A percentile compares a stretch with the other conserved stretches of the same genome.
Evolutionary conservation across 306 rosid species (phyloP).

Genomic region (Malus domestica): DNA sequence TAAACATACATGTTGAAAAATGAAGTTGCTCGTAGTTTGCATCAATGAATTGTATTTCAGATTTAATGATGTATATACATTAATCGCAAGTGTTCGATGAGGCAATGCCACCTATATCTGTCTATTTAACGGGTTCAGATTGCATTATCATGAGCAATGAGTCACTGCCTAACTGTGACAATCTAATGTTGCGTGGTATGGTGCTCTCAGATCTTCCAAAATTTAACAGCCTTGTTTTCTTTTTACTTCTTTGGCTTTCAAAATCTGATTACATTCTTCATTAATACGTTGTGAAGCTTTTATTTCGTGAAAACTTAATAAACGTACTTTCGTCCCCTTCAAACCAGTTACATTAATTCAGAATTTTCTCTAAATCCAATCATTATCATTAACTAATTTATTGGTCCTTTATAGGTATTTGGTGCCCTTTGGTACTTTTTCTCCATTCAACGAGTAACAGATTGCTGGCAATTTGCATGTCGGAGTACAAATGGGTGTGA

Average conservation of each 20-base stretch:
- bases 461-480: constrained; percentile 5
- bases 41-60: background rate
- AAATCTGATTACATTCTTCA: background rate
- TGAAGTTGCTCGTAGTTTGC: background rate
- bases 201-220: background rate
- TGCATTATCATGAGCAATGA: background rate
- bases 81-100: background rate
- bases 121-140: too few relatives aligned
- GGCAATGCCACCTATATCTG: background rate
- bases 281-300: background rate
- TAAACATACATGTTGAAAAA: background rate
- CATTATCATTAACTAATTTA: background rate
- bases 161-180: background rate
- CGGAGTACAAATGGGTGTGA: background rate
- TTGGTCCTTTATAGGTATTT: background rate
- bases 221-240: background rate
- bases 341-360: background rate
- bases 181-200: background rate
- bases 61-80: background rate
- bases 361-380: background rate
- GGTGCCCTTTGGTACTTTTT: constrained; percentile 5
- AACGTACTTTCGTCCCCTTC: background rate
- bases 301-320: background rate
- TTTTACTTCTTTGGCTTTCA: background rate
- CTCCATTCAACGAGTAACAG: constrained; percentile 8